phyloP scores from a whole-genome alignment of 176 grass and related monocot genomes.

The Bothriochloa decipiens region DNA sequence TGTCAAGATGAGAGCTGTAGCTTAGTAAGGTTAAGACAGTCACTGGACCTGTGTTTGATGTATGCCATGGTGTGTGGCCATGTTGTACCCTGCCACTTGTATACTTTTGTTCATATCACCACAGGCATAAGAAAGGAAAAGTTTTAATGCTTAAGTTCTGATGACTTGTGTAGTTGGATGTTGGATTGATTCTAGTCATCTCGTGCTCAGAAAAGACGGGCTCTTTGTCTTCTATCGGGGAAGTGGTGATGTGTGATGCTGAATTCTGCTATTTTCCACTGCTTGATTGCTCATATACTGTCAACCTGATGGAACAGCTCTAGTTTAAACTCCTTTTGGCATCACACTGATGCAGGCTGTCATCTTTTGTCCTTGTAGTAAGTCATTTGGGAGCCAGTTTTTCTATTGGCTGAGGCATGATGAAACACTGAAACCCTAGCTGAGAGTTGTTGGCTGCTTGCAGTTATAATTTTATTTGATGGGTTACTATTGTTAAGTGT shows the following conservation, averaged over 20 bases:
- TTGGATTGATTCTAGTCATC: constrained; percentile 19
- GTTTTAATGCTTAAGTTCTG: not conserved
- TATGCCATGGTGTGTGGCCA: not conserved
- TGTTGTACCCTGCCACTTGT: not conserved
- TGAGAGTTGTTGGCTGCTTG: no score
- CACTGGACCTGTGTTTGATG: not conserved
- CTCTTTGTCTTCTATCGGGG: constrained; percentile 15
- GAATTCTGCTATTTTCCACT: constrained; percentile 16
- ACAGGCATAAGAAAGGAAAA: not conserved
- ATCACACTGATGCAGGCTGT: not conserved
- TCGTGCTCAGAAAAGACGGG: constrained; percentile 27
- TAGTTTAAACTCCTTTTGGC: constrained; percentile 4
- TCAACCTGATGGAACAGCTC: constrained; percentile 7
- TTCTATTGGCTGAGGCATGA: constrained; percentile 11
- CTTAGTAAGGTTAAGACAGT: not conserved
- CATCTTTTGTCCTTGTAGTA: constrained; percentile 11
- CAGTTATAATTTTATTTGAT: no score
- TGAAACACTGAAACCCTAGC: no score
- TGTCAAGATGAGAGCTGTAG: not conserved
- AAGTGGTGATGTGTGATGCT: not conserved
- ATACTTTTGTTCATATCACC: constrained; percentile 2
- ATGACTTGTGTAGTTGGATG: not conserved
- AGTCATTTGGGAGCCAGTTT: constrained; percentile 18
- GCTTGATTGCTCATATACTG: constrained; percentile 23
- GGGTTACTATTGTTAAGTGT: no score